A percentile compares a stretch with the other conserved stretches of the same genome.
Evolutionary conservation across 768 basidiomycete species (phyloP).

Genomic region (Xerocomellus chrysenteron): DNA sequence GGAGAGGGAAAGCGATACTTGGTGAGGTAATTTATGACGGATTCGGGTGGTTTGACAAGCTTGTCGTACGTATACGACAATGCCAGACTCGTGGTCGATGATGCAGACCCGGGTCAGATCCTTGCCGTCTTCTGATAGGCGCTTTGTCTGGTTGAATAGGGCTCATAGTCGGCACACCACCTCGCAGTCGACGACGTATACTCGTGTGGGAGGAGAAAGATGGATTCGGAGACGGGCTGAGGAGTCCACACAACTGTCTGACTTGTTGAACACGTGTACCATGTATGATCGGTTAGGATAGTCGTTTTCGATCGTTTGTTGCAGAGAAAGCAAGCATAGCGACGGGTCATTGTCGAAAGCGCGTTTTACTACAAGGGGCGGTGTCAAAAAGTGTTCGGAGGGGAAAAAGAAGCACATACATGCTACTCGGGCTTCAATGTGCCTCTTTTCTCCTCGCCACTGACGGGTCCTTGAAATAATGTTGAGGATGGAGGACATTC

Average conservation of each 20-base stretch:
- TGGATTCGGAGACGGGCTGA: too few relatives aligned
- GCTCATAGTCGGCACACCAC: too few relatives aligned
- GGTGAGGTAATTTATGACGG: too few relatives aligned
- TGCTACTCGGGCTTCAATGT: slow-evolving; percentile 46
- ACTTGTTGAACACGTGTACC: slow-evolving; percentile 64
- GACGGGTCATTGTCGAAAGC: slow-evolving; percentile 61
- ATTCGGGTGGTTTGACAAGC: too few relatives aligned
- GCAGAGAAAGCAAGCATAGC: slow-evolving; percentile 69
- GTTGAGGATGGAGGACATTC: slow-evolving; percentile 84
- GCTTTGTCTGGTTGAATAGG: too few relatives aligned
- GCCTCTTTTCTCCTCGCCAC: slow-evolving; percentile 62
- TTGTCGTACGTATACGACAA: too few relatives aligned
- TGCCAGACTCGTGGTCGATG: too few relatives aligned
- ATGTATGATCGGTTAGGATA: slow-evolving; percentile 68
- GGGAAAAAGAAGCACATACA: slow-evolving; percentile 24
- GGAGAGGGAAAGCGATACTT: too few relatives aligned
- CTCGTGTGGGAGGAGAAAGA: too few relatives aligned
- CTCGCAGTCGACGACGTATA: too few relatives aligned
- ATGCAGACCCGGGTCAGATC: too few relatives aligned
- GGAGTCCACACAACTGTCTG: slow-evolving; percentile 65
- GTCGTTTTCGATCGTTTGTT: slow-evolving; percentile 93
- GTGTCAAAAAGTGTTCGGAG: slow-evolving; percentile 2
- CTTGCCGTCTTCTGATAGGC: too few relatives aligned
- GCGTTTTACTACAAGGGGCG: slow-evolving; percentile 49
- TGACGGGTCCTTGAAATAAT: slow-evolving; percentile 59